Conservation (phyloP, 179 eudicot genomes). For the Amaranthus tricolor region DNA sequence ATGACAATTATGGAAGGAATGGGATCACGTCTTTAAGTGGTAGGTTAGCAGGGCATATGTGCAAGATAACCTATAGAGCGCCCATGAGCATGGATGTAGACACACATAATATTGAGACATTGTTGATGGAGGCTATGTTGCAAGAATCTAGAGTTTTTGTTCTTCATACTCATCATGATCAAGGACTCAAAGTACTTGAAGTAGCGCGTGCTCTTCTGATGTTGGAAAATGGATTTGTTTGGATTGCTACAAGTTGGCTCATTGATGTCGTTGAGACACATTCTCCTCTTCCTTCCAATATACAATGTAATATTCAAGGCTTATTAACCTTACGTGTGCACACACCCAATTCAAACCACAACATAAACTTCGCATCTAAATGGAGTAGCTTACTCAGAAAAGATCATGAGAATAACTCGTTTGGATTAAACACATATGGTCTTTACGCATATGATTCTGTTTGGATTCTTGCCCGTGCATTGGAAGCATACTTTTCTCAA, state of each 20-base stretch:
- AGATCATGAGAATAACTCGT: constrained; percentile 19
- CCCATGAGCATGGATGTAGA: constrained; percentile 40
- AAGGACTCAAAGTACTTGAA: constrained; percentile 49
- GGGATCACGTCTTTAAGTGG: constrained; percentile 60
- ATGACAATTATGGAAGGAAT: constrained; percentile 76
- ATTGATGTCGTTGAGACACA: constrained; percentile 54
- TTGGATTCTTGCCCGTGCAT: constrained; percentile 71
- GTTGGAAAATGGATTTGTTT: constrained; percentile 66
- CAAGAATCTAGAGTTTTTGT: constrained; percentile 59
- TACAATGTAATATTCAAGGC: constrained; percentile 49
- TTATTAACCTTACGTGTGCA: constrained; percentile 54
- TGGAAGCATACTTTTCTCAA: constrained; percentile 46
- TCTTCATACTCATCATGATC: constrained; percentile 46
- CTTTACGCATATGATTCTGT: constrained; percentile 81
- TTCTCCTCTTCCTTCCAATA: constrained; percentile 37
- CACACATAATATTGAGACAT: constrained; percentile 43
- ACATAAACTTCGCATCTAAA: constrained; percentile 44
- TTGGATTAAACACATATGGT: constrained; percentile 57
- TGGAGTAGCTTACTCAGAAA: constrained; percentile 53
- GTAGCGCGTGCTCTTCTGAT: constrained; percentile 58
- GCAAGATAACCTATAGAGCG: constrained; percentile 59
- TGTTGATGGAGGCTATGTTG: constrained; percentile 47
- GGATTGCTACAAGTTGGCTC: constrained; percentile 86
- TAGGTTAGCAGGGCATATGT: constrained; percentile 41
- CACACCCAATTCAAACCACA: constrained; percentile 50